A percentile compares a stretch with the other conserved stretches of the same genome.
Evolutionary conservation across 2,329 filamentous ascomycete genomes (phyloP).

Genomic region (Venturia pyrina): DNA sequence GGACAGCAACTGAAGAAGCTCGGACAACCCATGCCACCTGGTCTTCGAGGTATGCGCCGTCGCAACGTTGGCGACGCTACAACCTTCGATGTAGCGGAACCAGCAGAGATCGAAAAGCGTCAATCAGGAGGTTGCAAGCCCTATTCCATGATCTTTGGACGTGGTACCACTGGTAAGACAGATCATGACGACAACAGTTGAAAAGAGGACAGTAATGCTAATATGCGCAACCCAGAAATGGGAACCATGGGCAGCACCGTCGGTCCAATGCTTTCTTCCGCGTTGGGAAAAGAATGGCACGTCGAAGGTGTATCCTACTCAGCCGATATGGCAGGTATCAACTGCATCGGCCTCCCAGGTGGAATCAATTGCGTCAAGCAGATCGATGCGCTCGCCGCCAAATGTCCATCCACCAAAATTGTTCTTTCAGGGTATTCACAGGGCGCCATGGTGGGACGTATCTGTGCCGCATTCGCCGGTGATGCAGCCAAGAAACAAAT

Average conservation of each 20-base stretch:
- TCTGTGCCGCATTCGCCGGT: conserved; percentile 3
- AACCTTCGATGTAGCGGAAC: not conserved
- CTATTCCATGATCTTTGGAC: not conserved
- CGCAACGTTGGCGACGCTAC: not conserved
- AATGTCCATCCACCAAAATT: conserved; percentile 6
- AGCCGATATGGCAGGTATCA: conserved; percentile 2
- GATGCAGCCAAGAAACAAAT: not conserved
- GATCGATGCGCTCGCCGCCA: not conserved
- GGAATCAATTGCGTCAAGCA: not conserved
- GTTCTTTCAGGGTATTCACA: conserved; percentile 3
- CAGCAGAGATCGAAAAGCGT: not conserved
- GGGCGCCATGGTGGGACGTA: conserved; percentile 9
- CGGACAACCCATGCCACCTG: not conserved
- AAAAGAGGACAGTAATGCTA: not conserved
- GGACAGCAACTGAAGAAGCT: not conserved
- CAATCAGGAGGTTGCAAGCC: not conserved
- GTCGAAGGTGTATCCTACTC: conserved; percentile 2
- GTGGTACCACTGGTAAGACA: not conserved
- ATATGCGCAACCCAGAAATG: not conserved
- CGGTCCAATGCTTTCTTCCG: not conserved
- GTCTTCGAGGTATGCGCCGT: not conserved
- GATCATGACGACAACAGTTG: not conserved
- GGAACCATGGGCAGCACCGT: not conserved
- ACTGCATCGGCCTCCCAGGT: conserved; percentile 7
- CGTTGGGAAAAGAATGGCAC: not conserved